phyloP scores from a whole-genome alignment of 371 early-diverging fungal species.

The Polyrhizophydium stewartii region DNA sequence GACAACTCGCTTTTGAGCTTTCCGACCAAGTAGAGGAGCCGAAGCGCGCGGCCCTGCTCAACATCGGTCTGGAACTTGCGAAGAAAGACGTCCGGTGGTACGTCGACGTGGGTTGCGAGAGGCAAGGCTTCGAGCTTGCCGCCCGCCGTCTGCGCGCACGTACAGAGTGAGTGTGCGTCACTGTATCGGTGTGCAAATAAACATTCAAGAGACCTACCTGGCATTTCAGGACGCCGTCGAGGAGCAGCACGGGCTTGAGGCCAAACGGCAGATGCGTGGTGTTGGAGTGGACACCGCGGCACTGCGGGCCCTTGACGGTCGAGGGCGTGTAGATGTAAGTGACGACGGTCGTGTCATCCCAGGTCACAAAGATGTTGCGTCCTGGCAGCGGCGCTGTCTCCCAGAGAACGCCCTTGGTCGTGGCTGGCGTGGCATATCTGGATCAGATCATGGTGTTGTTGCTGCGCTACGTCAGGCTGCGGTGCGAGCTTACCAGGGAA shows the following conservation, averaged over 20 bases:
- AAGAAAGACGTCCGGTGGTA: conserved; percentile 10
- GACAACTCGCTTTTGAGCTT: conserved; percentile 25
- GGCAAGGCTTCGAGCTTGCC: conserved; percentile 28
- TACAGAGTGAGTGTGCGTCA: background rate
- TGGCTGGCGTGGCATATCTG: no score
- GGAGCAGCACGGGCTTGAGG: conserved; percentile 30
- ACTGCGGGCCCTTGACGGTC: conserved; percentile 35
- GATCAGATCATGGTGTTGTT: no score
- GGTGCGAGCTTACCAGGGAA: background rate
- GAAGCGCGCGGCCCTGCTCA: conserved; percentile 34
- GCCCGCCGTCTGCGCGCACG: conserved; percentile 21
- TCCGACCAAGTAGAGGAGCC: conserved; percentile 33
- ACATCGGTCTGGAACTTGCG: conserved; percentile 16
- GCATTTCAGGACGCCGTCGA: conserved; percentile 30
- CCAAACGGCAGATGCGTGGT: conserved; percentile 42
- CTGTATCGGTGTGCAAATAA: conserved; percentile 2
- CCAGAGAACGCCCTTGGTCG: conserved; percentile 36
- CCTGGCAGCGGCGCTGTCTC: conserved; percentile 21
- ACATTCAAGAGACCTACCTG: conserved; percentile 20
- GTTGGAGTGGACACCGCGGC: conserved; percentile 17
- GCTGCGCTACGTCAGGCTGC: no score
- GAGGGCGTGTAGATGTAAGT: conserved; percentile 33
- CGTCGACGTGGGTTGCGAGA: conserved; percentile 29
- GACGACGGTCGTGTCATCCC: conserved; percentile 33
- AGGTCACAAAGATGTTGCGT: conserved; percentile 31